Percentiles rank a stretch among this genome's conserved stretches.
Evolutionary conservation across 2,329 filamentous ascomycete genomes (phyloP).

Genomic region (Capronia americana): DNA sequence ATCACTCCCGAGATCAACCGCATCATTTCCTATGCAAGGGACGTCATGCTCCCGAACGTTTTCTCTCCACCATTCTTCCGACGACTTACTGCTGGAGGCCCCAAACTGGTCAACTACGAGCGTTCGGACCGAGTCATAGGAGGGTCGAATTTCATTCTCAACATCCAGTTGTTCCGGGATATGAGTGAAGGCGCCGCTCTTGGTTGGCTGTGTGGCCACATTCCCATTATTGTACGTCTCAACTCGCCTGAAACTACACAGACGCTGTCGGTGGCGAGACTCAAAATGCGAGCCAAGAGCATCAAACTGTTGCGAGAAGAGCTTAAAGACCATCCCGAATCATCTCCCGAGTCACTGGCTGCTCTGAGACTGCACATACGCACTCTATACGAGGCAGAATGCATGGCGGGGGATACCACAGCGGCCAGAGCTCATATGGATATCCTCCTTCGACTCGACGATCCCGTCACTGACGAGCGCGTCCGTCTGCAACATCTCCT

Average conservation of each 20-base stretch:
- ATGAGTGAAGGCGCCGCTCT: constrained; percentile 20
- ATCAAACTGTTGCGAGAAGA: constrained; percentile 15
- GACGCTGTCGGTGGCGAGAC: constrained; percentile 7
- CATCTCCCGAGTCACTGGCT: constrained; percentile 1
- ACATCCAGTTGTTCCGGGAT: constrained; percentile 11
- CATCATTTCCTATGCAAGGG: constrained; percentile 15
- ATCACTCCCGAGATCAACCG: constrained; percentile 25
- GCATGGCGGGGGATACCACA: constrained; percentile 10
- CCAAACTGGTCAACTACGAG: constrained; percentile 13
- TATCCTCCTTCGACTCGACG: constrained; percentile 20
- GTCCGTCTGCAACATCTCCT: constrained; percentile 7
- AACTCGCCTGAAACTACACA: not conserved
- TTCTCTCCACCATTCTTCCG: constrained; percentile 16
- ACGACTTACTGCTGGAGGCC: constrained; percentile 12
- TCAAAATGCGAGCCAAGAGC: constrained; percentile 20
- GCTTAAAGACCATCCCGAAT: not conserved
- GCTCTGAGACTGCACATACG: constrained; percentile 17
- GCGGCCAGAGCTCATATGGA: constrained; percentile 18
- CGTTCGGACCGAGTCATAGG: constrained; percentile 8
- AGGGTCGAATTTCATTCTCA: constrained; percentile 8
- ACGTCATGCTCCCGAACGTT: constrained; percentile 22
- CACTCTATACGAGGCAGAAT: constrained; percentile 16
- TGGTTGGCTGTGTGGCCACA: constrained; percentile 26
- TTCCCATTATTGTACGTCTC: constrained; percentile 1
- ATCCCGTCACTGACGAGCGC: constrained; percentile 5